Percentiles rank a stretch among this genome's conserved stretches.
phyloP scores from a whole-genome alignment of 2,329 filamentous ascomycete species.

The Pseudogymnoascus sp. region DNA sequence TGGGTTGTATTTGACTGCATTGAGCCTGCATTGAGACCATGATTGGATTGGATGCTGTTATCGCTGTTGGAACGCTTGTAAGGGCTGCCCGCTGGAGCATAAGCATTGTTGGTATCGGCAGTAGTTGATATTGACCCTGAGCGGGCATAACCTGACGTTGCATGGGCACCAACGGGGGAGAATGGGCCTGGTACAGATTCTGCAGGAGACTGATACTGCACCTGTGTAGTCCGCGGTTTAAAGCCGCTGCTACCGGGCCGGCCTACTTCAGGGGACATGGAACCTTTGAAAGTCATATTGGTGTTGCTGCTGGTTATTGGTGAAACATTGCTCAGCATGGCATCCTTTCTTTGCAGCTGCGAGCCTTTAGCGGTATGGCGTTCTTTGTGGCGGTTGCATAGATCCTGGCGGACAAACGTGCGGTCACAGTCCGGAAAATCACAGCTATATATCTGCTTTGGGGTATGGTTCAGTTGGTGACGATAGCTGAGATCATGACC shows the following conservation, averaged over 20 bases:
- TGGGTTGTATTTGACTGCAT: neutral
- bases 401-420: constrained; percentile 85
- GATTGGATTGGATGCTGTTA: constrained; percentile 18
- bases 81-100: constrained; percentile 12
- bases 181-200: constrained; percentile 23
- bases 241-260: constrained; percentile 20
- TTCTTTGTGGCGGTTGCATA: constrained; percentile 78
- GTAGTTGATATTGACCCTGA: constrained; percentile 20
- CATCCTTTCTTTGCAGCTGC: constrained; percentile 66
- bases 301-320: neutral
- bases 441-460: constrained; percentile 91
- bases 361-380: constrained; percentile 74
- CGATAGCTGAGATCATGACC: constrained; percentile 49
- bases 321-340: constrained; percentile 46
- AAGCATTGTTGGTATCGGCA: constrained; percentile 18
- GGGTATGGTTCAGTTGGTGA: constrained; percentile 91
- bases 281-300: constrained; percentile 16
- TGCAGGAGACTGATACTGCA: constrained; percentile 27
- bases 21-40: constrained; percentile 14
- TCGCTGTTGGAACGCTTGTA: constrained; percentile 28
- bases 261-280: constrained; percentile 26
- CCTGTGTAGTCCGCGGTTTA: constrained; percentile 22
- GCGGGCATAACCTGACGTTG: constrained; percentile 24
- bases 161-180: constrained; percentile 24
- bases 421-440: constrained; percentile 86